Base-by-base conservation (phyloP, 1,284 basidiomycete genomes). In the Hymenochaete sp. region DNA sequence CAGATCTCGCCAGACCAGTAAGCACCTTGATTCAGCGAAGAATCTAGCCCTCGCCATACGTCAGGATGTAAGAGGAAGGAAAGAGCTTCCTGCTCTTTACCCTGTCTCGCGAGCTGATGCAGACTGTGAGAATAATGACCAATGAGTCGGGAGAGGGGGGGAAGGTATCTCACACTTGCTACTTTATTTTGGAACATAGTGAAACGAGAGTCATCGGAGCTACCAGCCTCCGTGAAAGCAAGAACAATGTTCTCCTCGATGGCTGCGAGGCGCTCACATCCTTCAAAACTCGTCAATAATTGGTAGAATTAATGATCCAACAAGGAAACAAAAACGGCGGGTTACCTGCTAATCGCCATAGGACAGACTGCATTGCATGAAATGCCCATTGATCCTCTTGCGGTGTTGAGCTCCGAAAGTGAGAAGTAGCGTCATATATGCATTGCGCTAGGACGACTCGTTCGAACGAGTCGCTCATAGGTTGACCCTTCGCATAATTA, bases 1-100 rank as follows among this genome's bases (percentile, higher is more conserved):
- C 86, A 89, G 28, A 88, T 71, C 56, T 82, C 74, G 45, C 71
- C 66, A 11, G 80, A 77, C 85, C 85, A 89, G 28, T 69, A 62
- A 24, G 66, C 64, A 59, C 83, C 83, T 57, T 83, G 79, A 32
- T 71, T 63, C 16, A 84, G 57, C 8, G 69, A 67, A 38, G 28
- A 46, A 33, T 52, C 54, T 14, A 89, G 62, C 4, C 79, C 75
- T 3, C 69, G 66, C 85, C 86, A 89, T 13, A 79, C 73, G 29
- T 71, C 65, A 2, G 84, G 78, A 45, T 82, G 74, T 10, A 89
- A 63, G 14, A 89, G 67, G 29, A 72, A 65, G n/a, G 72, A 63
- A 28, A 88, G 62, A 3, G 77, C 75, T 49, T 73, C 67, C 40
- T 72, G 63, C 58, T 83, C 83, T 11, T 68, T 61, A 5, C 85